These are phyloP conservation scores for Brettanomyces naardenensis DNA, from an alignment of 805 yeast species.

Conservation along the genomic window DNA sequence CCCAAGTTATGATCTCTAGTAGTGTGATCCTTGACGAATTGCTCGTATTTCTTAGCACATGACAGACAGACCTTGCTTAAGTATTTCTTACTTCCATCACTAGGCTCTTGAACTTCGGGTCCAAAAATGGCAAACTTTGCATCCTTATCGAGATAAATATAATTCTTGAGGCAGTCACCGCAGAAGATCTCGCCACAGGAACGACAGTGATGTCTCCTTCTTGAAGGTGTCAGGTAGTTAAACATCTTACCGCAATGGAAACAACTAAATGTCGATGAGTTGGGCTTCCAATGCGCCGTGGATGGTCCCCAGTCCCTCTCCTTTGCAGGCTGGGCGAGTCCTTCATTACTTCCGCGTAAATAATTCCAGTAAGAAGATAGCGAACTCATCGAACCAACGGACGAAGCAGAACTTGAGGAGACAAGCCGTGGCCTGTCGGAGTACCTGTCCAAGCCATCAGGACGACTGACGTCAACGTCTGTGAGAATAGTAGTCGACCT, in stretches of 20 bases:
- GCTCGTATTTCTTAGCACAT: conserved; percentile 28
- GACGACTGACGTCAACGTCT: conserved; percentile 7
- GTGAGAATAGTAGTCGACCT: conserved; percentile 26
- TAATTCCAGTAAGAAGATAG: conserved; percentile 21
- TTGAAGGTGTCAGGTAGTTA: conserved; percentile 65
- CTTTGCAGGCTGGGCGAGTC: background rate
- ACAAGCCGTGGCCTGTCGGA: conserved; percentile 10
- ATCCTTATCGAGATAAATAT: conserved; percentile 26
- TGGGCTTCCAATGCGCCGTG: conserved; percentile 67
- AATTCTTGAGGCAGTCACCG: conserved; percentile 28
- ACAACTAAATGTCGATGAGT: conserved; percentile 57
- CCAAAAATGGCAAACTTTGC: conserved; percentile 30
- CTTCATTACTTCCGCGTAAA: conserved; percentile 9
- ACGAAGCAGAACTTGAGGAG: conserved; percentile 15
- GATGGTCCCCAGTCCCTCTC: conserved; percentile 33
- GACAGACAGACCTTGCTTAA: conserved; percentile 27
- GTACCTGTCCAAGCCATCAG: conserved; percentile 3
- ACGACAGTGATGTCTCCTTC: conserved; percentile 34
- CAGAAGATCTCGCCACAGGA: conserved; percentile 35
- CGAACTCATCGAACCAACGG: conserved; percentile 19
- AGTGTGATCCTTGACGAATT: conserved; percentile 24
- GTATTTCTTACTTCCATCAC: conserved; percentile 17
- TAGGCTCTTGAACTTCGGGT: conserved; percentile 9
- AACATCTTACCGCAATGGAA: conserved; percentile 60
- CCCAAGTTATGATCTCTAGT: conserved; percentile 21